phyloP scores from a whole-genome alignment of 23 red algal species.

The Gracilaria domingensis region DNA sequence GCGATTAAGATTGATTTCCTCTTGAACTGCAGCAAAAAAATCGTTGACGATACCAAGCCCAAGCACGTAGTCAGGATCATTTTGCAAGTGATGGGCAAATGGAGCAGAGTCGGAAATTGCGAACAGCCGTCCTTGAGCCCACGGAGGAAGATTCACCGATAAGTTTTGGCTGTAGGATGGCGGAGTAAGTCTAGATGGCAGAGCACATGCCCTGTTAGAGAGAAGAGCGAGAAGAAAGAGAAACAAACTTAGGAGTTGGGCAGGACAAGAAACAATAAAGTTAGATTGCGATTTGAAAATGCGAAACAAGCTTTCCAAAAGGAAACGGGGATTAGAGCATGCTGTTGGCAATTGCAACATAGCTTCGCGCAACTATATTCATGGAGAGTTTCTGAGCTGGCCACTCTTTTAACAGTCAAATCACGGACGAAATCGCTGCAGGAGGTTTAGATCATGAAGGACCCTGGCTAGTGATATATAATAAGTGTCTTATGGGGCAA shows the following conservation, averaged over 20 bases:
- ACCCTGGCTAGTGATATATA: too few species aligned
- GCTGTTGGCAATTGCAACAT: too few species aligned
- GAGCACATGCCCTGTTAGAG: neutral
- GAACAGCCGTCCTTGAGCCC: constrained; percentile 27
- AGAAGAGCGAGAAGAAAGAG: neutral
- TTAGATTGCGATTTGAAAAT: neutral
- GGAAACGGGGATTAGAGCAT: too few species aligned
- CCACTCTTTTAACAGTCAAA: too few species aligned
- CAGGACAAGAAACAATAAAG: neutral
- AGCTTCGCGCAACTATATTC: too few species aligned
- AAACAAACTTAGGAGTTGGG: neutral
- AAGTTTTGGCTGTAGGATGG: neutral
- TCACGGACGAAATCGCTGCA: too few species aligned
- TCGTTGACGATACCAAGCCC: neutral
- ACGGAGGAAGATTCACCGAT: constrained; percentile 1
- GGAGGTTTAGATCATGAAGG: too few species aligned
- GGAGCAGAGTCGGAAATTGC: constrained; percentile 6
- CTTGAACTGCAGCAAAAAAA: neutral
- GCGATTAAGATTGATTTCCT: neutral
- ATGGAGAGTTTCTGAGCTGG: too few species aligned
- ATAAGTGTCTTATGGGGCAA: too few species aligned
- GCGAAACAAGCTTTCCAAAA: neutral
- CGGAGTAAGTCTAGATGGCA: neutral
- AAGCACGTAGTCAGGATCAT: neutral
- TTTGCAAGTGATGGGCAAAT: neutral